A percentile compares a stretch with the other conserved stretches of the same genome.
Evolutionary conservation across 1,139 yeast genomes (phyloP).

Genomic region (Blastobotrys arbuscula): DNA sequence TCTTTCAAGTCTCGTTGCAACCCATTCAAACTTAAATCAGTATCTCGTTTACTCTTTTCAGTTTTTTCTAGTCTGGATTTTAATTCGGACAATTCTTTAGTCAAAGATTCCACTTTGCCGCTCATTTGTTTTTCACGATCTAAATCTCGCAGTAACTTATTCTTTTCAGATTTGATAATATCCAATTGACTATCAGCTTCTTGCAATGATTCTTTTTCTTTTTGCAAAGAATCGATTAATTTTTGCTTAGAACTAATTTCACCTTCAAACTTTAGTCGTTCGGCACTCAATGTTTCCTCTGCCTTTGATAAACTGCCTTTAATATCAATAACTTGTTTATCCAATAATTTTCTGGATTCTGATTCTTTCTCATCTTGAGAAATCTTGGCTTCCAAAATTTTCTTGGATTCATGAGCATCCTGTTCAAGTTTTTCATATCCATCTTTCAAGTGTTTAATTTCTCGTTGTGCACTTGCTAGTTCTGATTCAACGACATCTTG

Average conservation of each 20-base stretch:
- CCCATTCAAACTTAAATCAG: conserved; percentile 18
- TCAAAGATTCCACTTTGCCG: conserved; percentile 19
- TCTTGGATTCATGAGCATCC: conserved; percentile 26
- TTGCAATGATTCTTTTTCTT: conserved; percentile 20
- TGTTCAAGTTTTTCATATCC: conserved; percentile 28
- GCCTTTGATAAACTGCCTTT: conserved; percentile 25
- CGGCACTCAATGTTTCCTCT: conserved; percentile 25
- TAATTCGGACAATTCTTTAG: conserved; percentile 32
- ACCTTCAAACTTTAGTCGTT: conserved; percentile 21
- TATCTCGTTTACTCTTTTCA: conserved; percentile 23
- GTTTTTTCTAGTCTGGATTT: conserved; percentile 38
- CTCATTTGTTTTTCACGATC: conserved; percentile 22
- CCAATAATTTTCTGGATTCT: conserved; percentile 23
- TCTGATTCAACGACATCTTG: conserved; percentile 18
- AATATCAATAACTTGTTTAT: conserved; percentile 24
- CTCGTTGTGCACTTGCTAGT: conserved; percentile 20
- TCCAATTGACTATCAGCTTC: conserved; percentile 17
- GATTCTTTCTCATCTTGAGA: conserved; percentile 25
- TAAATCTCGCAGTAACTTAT: conserved; percentile 22
- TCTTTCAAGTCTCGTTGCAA: conserved; percentile 22
- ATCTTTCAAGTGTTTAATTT: conserved; percentile 26
- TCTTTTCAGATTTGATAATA: conserved; percentile 21
- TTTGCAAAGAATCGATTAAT: conserved; percentile 22
- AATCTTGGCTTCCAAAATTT: conserved; percentile 28
- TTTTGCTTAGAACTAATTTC: conserved; percentile 27